Evolutionary conservation across 805 yeast genomes (phyloP), one percentile per base, ranked within the genome.

Genomic region (Yarrowia sp.): DNA sequence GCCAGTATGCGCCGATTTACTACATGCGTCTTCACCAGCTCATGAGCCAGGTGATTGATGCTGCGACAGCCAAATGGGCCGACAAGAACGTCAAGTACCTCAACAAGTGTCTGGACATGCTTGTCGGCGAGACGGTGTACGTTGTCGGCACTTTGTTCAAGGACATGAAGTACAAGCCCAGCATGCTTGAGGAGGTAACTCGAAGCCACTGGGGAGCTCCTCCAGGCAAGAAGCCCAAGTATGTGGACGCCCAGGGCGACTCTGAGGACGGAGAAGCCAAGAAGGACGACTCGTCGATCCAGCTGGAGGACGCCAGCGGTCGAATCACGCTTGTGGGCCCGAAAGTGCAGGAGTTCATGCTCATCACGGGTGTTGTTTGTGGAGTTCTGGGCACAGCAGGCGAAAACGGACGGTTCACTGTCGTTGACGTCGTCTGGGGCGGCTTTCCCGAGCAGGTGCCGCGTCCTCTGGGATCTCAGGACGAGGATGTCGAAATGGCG

Each of bases 301-400:
- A 85, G 86, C 71, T 94, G 33, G 98, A 94, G 72, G 99, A 94
- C 73, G 97, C 91, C 69, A 84, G 91, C 62, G 99, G 99, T 3
- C 78, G 99, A 56, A 86, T 96, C 6, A 72, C 84, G 31, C 74
- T 94, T 21, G 84, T 82, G 53, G 92, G 90, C 24, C 79, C 81
- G 16, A 72, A 85, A 31, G 78, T 88, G 42, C 76, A 77, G 56
- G 16, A 61, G 7, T 60, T 63, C 19, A 80, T 86, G 2, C 76
- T 93, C 24, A 96, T 92, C 0, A 94, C 97, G 0, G 99, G 99
- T 4, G 81, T 85, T n/a, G 86, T 92, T 0, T 83, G 91, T 7
- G 98, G 93, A 0, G 81, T 91, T 0, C 72, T 91, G 10, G 99
- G 99, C 0, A 84, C 89, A 76, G 97, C 92, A 70, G 79, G 87